Evolutionary conservation across 495 filamentous ascomycete genomes (phyloP), one percentile per base, ranked within the genome.

Genomic region (Hypoxylon intermedium): DNA sequence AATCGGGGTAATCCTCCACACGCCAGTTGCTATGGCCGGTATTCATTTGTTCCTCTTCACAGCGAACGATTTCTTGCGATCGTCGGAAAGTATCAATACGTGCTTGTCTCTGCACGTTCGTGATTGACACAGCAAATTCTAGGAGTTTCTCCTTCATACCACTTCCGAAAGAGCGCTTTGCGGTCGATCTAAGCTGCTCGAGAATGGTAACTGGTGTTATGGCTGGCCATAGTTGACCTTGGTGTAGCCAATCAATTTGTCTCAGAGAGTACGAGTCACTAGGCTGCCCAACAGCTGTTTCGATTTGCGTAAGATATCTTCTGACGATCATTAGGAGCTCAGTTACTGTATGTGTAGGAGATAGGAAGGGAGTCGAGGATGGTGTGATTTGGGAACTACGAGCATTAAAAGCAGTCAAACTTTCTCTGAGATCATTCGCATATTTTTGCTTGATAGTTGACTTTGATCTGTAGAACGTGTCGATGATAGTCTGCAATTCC

Each of bases 21-120:
- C 69, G 23, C 84, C 83, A 87, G 50, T 84, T 84, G 1, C 37
- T 15, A 62, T 86, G 83, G 0, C 82, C 82, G 0, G 18, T 3
- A 68, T 83, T 83, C 6, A 37, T 46, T 53, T 76, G 72, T 38
- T 81, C 72, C 67, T 36, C 7, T 23, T 74, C 67, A 9, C 71
- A 12, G 60, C 57, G 33, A 24, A 30, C 21, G 62, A 72, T 3
- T 50, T 65, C 42, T 5, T 42, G 0, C 43, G 40, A 1, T n/a
- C 2, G 13, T 67, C 11, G 13, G 77, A 68, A 21, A 66, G 69
- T 47, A 71, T 65, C 5, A 72, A 73, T 20, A 54, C 73, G 44
- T 11, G 74, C 45, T 15, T 77, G 61, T 0, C 76, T 67, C 53
- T 85, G 83, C 1, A 81, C 56, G 1, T 57, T 58, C 3, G 82